Evolutionary conservation across 306 rosid genomes (phyloP), one percentile per base, ranked within the genome.

Genomic region (Vigna unguiculata): DNA sequence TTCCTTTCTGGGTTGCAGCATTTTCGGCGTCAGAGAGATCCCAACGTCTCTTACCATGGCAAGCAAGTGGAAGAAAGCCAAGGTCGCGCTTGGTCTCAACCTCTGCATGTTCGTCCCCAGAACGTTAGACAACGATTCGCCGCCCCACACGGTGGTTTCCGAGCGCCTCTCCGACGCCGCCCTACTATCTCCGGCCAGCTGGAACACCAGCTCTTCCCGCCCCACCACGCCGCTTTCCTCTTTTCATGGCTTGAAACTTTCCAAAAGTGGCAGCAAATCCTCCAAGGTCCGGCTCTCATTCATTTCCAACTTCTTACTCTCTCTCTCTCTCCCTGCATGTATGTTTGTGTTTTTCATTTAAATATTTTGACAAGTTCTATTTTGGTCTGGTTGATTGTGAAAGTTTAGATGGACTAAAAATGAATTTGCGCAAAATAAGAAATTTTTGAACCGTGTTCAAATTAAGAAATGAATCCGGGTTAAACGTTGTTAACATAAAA

Each of bases 51-150:
- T 75, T 65, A 11, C 78, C 84, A 94, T 95, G 99, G 97, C 89
- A 71, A 92, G 97, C 82, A 95, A 90, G 84, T 92, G 99, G 99
- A 92, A 89, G 92, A 95, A 95, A 77, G 90, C 91, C 14, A 92
- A 91, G 91, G 60, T 89, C 15, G 97, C 97, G 16, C 81, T 94
- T 66, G 98, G 98, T 41, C 68, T 84, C 34, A 95, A 92, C 83
- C 91, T 90, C 1, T 95, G 99, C 87, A 88, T 89, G 74, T 74
- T 88, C 63, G 90, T 89, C 68, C 97, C 99, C 9, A 89, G 84
- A 86, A 90, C 96, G 15, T 76, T 83, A 61, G 96, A 89, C 19
- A 92, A 92, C 54, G 92, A 88, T 20, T 82, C 91, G 40, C 77
- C 92, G 45, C 89, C 96, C 38, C 49, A 85, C 36, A 80, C 88